phyloP scores from a whole-genome alignment of 2,329 filamentous ascomycete species.

The Colletotrichum sansevieriae region DNA sequence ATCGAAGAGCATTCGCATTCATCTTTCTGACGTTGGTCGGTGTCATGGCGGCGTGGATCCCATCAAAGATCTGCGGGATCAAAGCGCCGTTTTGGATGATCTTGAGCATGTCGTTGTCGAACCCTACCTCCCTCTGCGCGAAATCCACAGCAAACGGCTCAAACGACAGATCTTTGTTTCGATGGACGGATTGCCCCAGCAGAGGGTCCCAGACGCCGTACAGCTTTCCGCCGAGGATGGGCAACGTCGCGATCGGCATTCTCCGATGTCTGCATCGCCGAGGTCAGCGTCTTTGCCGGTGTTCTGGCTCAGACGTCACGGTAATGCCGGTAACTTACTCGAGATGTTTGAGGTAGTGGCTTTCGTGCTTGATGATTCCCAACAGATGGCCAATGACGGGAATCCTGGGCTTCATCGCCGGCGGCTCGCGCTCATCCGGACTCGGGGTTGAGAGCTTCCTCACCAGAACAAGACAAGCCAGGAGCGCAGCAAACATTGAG shows the following conservation, averaged over 20 bases:
- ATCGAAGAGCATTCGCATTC: constrained; percentile 33
- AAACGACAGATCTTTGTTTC: constrained; percentile 57
- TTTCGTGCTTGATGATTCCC: constrained; percentile 54
- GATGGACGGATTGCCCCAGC: constrained; percentile 55
- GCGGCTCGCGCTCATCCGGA: constrained; percentile 56
- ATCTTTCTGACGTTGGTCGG: constrained; percentile 21
- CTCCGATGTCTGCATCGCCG: constrained; percentile 43
- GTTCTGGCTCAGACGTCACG: too few species aligned
- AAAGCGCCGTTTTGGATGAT: constrained; percentile 37
- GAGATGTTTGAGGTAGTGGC: constrained; percentile 53
- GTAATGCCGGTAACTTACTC: constrained; percentile 48
- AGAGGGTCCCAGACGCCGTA: constrained; percentile 59
- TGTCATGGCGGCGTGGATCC: constrained; percentile 26
- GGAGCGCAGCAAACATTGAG: neutral
- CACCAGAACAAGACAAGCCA: constrained; percentile 8
- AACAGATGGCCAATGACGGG: constrained; percentile 62
- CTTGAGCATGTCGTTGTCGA: constrained; percentile 48
- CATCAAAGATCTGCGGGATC: constrained; percentile 26
- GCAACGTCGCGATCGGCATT: constrained; percentile 57
- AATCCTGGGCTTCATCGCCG: constrained; percentile 54
- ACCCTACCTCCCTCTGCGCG: constrained; percentile 53
- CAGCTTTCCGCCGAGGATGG: constrained; percentile 57
- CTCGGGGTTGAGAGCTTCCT: constrained; percentile 12
- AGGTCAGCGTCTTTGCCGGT: neutral
- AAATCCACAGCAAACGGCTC: constrained; percentile 56